These are phyloP conservation scores for Forsythia suspensa DNA, from an alignment of 257 asterid genomes.

Conservation along the genomic window DNA sequence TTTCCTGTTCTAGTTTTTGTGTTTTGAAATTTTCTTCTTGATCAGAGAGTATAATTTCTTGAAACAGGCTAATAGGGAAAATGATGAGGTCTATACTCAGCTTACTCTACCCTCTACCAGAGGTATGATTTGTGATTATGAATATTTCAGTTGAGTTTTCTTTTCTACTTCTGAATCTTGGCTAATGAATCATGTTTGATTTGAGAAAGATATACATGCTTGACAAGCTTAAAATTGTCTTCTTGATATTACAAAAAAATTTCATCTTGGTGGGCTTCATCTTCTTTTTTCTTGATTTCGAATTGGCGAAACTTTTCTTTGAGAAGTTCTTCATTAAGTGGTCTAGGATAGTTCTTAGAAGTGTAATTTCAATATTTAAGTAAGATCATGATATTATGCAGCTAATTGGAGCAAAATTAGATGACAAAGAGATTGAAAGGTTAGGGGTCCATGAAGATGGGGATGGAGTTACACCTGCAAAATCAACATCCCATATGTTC, in stretches of 20 bases:
- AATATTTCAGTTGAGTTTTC: too few relatives aligned
- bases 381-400: constrained; percentile 27
- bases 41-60: constrained; percentile 15
- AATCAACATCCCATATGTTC: constrained; percentile 93
- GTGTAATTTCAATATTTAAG: constrained; percentile 5
- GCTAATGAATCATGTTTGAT: background rate
- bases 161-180: constrained; percentile 4
- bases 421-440: constrained; percentile 61
- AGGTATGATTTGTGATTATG: constrained; percentile 47
- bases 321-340: constrained; percentile 4
- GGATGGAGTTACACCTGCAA: constrained; percentile 47
- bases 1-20: background rate
- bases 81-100: constrained; percentile 96
- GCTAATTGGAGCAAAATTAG: constrained; percentile 49
- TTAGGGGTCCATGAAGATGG: constrained; percentile 54
- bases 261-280: background rate
- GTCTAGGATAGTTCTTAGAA: background rate
- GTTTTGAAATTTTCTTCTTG: background rate
- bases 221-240: background rate
- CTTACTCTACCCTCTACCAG: constrained; percentile 77
- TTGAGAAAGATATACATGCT: background rate
- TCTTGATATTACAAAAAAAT: constrained; percentile 7
- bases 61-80: constrained; percentile 90
- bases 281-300: background rate
- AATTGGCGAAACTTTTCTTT: background rate